Base-by-base conservation (phyloP, 352 stramenopile species). In the Phytophthora pistaciae region DNA sequence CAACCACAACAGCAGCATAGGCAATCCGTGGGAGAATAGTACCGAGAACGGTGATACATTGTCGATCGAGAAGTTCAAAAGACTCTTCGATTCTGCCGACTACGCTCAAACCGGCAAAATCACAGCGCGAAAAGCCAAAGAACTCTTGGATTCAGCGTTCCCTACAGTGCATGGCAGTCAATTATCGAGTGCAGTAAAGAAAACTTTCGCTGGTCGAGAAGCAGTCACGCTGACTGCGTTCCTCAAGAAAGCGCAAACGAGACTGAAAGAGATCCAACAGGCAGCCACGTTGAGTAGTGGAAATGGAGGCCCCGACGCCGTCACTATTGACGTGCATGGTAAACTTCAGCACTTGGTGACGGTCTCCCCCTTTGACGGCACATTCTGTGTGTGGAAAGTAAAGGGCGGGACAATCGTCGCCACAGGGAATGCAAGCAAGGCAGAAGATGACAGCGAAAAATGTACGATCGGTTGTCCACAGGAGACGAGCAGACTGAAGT, bases 341-440 rank as follows among this genome's bases (percentile, higher is more conserved):
- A 56, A 74, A 6, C 46, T 76, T 8, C 46, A 66, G 10, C 66
- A 70, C 7, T 46, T 91, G 2, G 44, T 85, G 20, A 78, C 80
- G 7, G 64, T 70, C 3, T 89, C 79, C 1, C 65, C 68, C 5
- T 62, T 49, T 21, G 67, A 85, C 31, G 66, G 59, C 0, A 77
- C 58, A 0, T 86, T 89, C 48, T 89, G 81, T 27, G 63, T 83
- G 6, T 91, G 83, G 83, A 86, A 85, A 56, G 25, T 86, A 10
- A 74, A 77, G 38, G 84, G 83, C 55, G 74, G 62, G 0, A 57
- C 70, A 3, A 68, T 88, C 3, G 29, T 80, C 18, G 75, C 61
- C 55, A 77, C 49, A 38, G 74, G 40, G 0, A 53, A 11, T 31
- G 21, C 33, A 0, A 48, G 14, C 3, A 33, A 16, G 11, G 25